A percentile compares a stretch with the other conserved stretches of the same genome.
phyloP scores from a whole-genome alignment of 495 filamentous ascomycete genomes.

The Amorphotheca resinae region DNA sequence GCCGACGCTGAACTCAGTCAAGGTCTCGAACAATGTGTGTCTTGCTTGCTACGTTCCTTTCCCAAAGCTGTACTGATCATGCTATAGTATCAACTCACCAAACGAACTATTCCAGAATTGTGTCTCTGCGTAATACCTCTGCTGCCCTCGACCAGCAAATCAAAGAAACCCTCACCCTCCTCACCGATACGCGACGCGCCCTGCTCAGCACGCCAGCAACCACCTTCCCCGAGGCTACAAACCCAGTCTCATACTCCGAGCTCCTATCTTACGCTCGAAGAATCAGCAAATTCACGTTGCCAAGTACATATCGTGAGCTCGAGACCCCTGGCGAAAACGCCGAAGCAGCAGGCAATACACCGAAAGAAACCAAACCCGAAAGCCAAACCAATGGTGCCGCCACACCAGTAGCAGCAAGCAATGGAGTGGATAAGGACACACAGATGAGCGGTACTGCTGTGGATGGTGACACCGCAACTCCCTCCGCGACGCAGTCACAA shows the following conservation, averaged over 20 bases:
- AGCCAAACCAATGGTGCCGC: constrained; percentile 17
- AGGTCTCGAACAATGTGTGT: constrained; percentile 44
- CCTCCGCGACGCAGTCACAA: background rate
- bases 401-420: constrained; percentile 7
- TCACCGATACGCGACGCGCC: constrained; percentile 56
- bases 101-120: constrained; percentile 49
- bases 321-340: constrained; percentile 15
- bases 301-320: constrained; percentile 37
- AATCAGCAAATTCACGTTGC: constrained; percentile 60
- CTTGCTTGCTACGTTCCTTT: background rate
- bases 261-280: constrained; percentile 60
- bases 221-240: constrained; percentile 25
- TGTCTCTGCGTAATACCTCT: constrained; percentile 46
- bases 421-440: constrained; percentile 5
- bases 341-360: constrained; percentile 11
- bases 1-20: constrained; percentile 51
- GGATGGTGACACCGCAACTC: constrained; percentile 11
- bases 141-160: constrained; percentile 47
- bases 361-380: constrained; percentile 15
- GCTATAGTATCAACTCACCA: constrained; percentile 54
- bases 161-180: constrained; percentile 41
- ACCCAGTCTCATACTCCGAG: constrained; percentile 46
- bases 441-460: constrained; percentile 6
- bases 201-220: constrained; percentile 46
- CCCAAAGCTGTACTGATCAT: background rate